These are phyloP conservation scores for Terfezia boudieri DNA, from an alignment of 495 filamentous ascomycete genomes.

Conservation along the genomic window DNA sequence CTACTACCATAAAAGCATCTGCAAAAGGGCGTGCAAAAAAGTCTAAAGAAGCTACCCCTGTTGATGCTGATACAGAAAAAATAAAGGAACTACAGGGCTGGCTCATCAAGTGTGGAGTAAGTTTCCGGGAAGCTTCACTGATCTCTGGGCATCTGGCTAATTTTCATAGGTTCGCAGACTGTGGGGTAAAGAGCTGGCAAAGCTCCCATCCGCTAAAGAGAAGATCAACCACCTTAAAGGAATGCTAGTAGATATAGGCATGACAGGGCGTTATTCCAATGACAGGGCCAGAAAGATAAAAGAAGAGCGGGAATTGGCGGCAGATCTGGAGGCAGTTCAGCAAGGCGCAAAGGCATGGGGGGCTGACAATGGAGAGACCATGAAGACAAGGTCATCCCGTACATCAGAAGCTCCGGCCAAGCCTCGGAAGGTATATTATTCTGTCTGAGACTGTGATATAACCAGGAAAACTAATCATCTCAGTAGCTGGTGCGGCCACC, in stretches of 20 bases:
- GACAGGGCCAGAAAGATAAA: constrained; percentile 70
- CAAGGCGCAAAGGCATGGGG: constrained; percentile 65
- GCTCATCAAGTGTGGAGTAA: constrained; percentile 60
- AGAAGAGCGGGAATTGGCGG: constrained; percentile 56
- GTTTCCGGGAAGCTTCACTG: background rate
- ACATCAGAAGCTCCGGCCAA: background rate
- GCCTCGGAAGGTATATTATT: background rate
- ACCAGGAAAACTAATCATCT: background rate
- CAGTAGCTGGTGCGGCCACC: background rate
- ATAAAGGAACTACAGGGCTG: constrained; percentile 82
- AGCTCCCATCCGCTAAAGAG: constrained; percentile 47
- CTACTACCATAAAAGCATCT: background rate
- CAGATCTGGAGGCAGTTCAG: constrained; percentile 61
- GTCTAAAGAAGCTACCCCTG: constrained; percentile 23
- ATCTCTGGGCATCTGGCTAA: background rate
- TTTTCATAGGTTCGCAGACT: constrained; percentile 47
- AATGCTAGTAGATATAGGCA: constrained; percentile 60
- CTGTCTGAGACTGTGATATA: background rate
- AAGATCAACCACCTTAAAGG: constrained; percentile 64
- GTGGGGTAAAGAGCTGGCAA: constrained; percentile 62
- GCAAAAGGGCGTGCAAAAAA: background rate
- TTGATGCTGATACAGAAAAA: constrained; percentile 47
- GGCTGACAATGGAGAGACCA: background rate
- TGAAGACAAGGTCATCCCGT: background rate
- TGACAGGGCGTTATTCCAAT: constrained; percentile 66